Base-by-base conservation (phyloP, 2,329 filamentous ascomycete species). In the Alternaria conjuncta region DNA sequence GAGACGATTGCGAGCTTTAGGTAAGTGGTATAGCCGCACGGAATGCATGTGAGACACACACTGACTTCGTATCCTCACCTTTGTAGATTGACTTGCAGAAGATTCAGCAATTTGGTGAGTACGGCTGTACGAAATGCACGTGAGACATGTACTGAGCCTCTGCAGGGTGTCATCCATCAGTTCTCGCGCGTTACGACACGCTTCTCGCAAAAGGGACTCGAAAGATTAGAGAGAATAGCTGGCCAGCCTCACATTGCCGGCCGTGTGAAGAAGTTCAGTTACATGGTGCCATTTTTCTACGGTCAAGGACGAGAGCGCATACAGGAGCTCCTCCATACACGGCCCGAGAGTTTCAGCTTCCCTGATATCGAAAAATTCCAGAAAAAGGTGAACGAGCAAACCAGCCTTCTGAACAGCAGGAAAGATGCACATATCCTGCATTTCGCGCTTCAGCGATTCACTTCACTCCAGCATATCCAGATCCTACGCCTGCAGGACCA, bases 381-480 rank as follows among this genome's bases (percentile, higher is more conserved):
- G 43, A 75, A 75, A 60, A 86, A 85, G 70, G 79, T 82, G 30
- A 80, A 79, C 28, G 85, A 87, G 66, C 86, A 87, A 65, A 79
- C 79, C 57, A 79, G 82, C 18, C 83, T 90, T 45, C 78, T 89
- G 56, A 76, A 81, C 41, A 82, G 81, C 3, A 77, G 83, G 54
- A 81, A 85, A 64, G 88, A 90, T 69, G 80, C 84, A 43, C 74
- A 77, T 13, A 81, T 87, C 18, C 78, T 90, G 32, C 85, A 62
- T 82, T 83, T 61, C 87, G 87, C 18, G 84, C 89, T 65, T 79
- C 81, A 32, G 84, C 85, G 50, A 2, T 91, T 91, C 71, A 85
- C 83, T 2, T 84, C 84, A 26, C 82, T 92, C 11, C 87, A 90
- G 70, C 86, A 90, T 71, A 84, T 91, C 55, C 88, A 90, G 64